Conservation (phyloP, 2,329 filamentous ascomycete genomes). For the Ilyonectria sp. region DNA sequence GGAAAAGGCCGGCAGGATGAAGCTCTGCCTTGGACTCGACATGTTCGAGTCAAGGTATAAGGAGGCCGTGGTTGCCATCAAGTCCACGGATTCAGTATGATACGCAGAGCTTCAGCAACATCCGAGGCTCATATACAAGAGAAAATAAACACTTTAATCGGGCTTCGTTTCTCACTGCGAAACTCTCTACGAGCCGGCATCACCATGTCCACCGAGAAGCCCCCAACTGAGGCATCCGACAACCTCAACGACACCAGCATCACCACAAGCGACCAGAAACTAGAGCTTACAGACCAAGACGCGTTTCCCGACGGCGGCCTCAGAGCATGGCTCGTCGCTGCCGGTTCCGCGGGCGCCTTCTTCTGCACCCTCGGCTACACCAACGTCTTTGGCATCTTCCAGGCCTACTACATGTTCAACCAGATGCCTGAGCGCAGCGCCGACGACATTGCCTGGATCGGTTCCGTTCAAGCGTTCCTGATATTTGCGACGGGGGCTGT, state of each 20-base stretch:
- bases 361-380: slow-evolving; percentile 48
- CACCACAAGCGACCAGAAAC: neutral
- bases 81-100: neutral
- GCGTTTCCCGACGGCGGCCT: slow-evolving; percentile 20
- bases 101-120: neutral
- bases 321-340: slow-evolving; percentile 38
- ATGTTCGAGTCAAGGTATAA: neutral
- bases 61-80: neutral
- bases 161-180: neutral
- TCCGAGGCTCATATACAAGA: too few relatives aligned
- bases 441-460: slow-evolving; percentile 49
- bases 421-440: slow-evolving; percentile 41
- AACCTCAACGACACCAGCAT: neutral
- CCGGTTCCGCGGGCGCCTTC: slow-evolving; percentile 38
- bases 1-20: slow-evolving; percentile 1
- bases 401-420: slow-evolving; percentile 46
- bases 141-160: neutral
- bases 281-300: neutral
- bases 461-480: slow-evolving; percentile 43
- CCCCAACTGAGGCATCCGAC: neutral
- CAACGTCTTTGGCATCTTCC: slow-evolving; percentile 49
- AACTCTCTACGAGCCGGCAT: neutral
- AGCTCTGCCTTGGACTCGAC: neutral
- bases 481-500: slow-evolving; percentile 50
- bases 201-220: slow-evolving; percentile 1